Percentiles rank a stretch among this genome's conserved stretches.
phyloP scores from a whole-genome alignment of 1,139 yeast species.

The Kazachstania sp. region DNA sequence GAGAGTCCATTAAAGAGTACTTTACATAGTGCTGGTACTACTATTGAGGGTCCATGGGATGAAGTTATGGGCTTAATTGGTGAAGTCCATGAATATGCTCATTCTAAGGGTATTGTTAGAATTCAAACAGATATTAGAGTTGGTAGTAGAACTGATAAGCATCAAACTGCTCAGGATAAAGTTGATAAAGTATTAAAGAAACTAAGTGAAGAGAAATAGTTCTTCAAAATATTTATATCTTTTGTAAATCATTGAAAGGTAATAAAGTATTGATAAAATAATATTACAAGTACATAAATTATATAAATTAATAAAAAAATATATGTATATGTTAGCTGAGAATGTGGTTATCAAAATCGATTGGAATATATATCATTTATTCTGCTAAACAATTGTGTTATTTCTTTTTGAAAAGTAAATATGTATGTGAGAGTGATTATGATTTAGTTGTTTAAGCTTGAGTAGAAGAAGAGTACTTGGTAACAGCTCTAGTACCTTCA shows the following conservation, averaged over 20 bases:
- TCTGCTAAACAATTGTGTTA: not conserved
- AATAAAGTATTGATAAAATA: not conserved
- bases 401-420: not conserved
- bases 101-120: slow-evolving; percentile 59
- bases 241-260: not conserved
- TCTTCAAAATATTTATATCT: no score
- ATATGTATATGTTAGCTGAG: no score
- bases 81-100: slow-evolving; percentile 64
- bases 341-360: not conserved
- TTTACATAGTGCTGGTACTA: slow-evolving; percentile 84
- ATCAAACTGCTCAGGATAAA: slow-evolving; percentile 59
- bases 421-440: no score
- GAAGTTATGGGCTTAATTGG: slow-evolving; percentile 76
- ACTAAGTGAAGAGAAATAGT: slow-evolving; percentile 4
- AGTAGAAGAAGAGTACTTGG: slow-evolving; percentile 87
- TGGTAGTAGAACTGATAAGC: slow-evolving; percentile 67
- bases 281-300: not conserved
- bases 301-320: not conserved
- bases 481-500: slow-evolving; percentile 99
- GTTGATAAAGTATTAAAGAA: slow-evolving; percentile 46
- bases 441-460: slow-evolving; percentile 22
- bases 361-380: not conserved
- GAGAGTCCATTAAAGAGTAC: slow-evolving; percentile 56
- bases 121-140: slow-evolving; percentile 80
- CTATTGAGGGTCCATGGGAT: slow-evolving; percentile 87